Conservation (phyloP, 148 eudicot species). For the Tetragonia tetragonoides region DNA sequence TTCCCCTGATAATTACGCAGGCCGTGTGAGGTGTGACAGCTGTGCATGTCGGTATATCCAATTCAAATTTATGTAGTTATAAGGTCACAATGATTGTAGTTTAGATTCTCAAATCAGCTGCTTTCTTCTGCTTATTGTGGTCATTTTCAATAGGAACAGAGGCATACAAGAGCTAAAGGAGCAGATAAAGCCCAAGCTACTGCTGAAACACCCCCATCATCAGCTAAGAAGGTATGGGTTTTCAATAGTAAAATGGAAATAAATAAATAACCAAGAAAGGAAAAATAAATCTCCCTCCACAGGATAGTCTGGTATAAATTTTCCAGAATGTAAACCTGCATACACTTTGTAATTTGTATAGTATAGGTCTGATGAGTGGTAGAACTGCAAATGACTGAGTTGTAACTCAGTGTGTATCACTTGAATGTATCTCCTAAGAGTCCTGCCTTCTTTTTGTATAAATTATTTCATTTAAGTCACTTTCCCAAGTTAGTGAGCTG, state of each 20-base stretch:
- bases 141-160: constrained; percentile 17
- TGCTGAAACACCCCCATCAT: constrained; percentile 4
- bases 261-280: neutral
- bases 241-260: too few species aligned
- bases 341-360: neutral
- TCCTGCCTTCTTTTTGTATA: neutral
- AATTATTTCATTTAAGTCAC: neutral
- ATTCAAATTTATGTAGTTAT: neutral
- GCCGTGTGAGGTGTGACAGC: neutral
- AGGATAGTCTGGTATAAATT: neutral
- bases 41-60: neutral
- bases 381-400: too few species aligned
- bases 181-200: constrained; percentile 19
- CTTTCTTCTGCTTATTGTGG: neutral
- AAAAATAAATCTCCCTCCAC: neutral
- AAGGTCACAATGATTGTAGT: neutral
- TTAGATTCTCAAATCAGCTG: neutral
- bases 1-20: neutral
- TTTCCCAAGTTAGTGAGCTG: neutral
- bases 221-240: constrained; percentile 20
- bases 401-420: neutral
- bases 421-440: too few species aligned
- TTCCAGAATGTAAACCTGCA: neutral
- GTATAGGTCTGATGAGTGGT: too few species aligned
- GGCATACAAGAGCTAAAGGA: constrained; percentile 15